These are phyloP conservation scores for Populus deltoides DNA, from an alignment of 345 rosid genomes.

Conservation along the genomic window DNA sequence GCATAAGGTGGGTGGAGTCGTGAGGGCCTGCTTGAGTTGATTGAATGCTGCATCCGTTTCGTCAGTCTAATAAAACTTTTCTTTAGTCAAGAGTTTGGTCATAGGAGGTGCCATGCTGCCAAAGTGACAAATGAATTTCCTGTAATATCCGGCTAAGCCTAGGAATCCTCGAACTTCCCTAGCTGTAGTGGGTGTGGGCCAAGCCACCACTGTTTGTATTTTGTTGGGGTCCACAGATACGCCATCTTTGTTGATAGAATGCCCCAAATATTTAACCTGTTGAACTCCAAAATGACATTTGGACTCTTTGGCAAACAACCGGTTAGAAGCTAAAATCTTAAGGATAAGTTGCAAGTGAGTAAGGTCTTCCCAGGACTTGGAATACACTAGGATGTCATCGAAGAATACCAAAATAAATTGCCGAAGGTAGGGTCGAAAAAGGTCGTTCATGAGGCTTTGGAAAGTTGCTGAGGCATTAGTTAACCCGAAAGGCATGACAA, in stretches of 20 bases:
- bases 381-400: not conserved
- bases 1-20: not conserved
- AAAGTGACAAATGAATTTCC: no score
- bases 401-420: no score
- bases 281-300: not conserved
- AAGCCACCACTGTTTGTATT: not conserved
- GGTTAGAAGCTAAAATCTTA: not conserved
- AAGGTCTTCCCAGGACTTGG: not conserved
- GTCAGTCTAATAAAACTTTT: no score
- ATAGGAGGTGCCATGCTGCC: not conserved
- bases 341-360: not conserved
- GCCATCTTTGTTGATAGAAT: no score
- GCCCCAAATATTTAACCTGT: not conserved
- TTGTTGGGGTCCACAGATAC: fast-evolving
- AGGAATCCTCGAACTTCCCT: not conserved
- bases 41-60: not conserved
- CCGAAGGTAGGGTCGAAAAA: not conserved
- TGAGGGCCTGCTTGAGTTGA: not conserved
- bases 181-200: not conserved
- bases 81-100: not conserved
- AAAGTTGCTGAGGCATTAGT: no score
- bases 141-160: not conserved
- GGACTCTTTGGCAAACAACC: not conserved
- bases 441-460: no score
- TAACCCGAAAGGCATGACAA: no score